These are phyloP conservation scores for Hibiscus trionum DNA, from an alignment of 345 rosid species.

Conservation along the genomic window DNA sequence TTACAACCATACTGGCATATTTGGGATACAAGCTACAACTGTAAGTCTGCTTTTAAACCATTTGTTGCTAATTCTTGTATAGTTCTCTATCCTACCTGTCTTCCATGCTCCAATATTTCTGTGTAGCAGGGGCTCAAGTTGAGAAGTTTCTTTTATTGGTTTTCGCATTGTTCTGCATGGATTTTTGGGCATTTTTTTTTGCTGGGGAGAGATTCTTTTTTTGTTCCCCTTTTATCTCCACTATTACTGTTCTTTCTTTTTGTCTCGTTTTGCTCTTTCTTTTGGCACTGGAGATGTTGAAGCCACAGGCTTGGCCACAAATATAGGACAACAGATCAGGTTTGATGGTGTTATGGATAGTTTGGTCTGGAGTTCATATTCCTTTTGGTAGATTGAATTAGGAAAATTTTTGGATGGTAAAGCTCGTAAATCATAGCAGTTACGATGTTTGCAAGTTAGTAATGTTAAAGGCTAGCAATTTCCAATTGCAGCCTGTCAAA, in stretches of 20 bases:
- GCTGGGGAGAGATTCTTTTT: neutral
- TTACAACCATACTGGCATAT: conserved; percentile 58
- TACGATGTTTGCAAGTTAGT: too few species aligned
- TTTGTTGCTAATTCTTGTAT: neutral
- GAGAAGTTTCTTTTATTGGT: neutral
- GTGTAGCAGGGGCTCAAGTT: neutral
- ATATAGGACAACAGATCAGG: neutral
- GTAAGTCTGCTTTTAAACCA: conserved; percentile 37
- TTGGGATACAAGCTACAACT: conserved; percentile 71
- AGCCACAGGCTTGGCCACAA: neutral
- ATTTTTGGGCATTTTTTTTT: neutral
- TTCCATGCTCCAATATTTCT: neutral
- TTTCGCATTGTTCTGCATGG: neutral
- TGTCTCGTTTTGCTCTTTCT: neutral
- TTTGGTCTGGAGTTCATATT: neutral
- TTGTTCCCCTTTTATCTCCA: neutral
- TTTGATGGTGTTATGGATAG: neutral
- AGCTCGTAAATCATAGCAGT: neutral
- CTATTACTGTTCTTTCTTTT: neutral
- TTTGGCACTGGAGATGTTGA: neutral
- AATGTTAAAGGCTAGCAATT: neutral
- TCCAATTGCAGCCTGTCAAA: neutral
- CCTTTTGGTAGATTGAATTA: neutral
- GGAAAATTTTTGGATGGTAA: neutral
- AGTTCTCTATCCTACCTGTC: neutral